Conservation (phyloP, 1,284 basidiomycete genomes). For the Ceratobasidium sp. region DNA sequence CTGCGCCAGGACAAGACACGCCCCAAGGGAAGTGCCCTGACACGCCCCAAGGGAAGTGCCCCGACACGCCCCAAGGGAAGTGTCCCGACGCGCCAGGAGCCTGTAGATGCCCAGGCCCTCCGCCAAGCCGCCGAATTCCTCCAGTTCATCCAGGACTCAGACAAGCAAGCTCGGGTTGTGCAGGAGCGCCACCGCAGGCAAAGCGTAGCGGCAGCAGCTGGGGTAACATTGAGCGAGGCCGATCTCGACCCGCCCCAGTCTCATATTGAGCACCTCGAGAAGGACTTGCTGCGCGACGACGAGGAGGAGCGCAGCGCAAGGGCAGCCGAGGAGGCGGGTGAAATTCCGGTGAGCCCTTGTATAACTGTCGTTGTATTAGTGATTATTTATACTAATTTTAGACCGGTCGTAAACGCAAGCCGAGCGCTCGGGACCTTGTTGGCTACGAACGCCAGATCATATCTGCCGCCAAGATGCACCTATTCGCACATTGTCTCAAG, state of each 20-base stretch:
- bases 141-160: not conserved
- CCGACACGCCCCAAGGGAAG: too few relatives aligned
- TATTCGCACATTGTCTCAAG: not conserved
- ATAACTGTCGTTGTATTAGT: not conserved
- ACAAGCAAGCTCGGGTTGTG: not conserved
- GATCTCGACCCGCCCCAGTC: not conserved
- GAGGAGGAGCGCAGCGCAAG: not conserved
- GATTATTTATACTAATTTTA: constrained; percentile 8
- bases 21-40: too few relatives aligned
- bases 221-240: not conserved
- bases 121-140: too few relatives aligned
- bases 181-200: not conserved
- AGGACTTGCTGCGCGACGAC: not conserved
- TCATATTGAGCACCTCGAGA: not conserved
- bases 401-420: not conserved
- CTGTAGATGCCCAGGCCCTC: too few relatives aligned
- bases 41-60: too few relatives aligned
- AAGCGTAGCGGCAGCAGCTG: not conserved
- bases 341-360: not conserved
- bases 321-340: not conserved
- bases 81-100: too few relatives aligned
- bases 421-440: not conserved
- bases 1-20: too few relatives aligned
- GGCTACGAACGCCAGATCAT: constrained; percentile 1
- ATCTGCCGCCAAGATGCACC: not conserved